phyloP scores from a whole-genome alignment of 1,284 basidiomycete genomes.

The Trametes hirsuta region DNA sequence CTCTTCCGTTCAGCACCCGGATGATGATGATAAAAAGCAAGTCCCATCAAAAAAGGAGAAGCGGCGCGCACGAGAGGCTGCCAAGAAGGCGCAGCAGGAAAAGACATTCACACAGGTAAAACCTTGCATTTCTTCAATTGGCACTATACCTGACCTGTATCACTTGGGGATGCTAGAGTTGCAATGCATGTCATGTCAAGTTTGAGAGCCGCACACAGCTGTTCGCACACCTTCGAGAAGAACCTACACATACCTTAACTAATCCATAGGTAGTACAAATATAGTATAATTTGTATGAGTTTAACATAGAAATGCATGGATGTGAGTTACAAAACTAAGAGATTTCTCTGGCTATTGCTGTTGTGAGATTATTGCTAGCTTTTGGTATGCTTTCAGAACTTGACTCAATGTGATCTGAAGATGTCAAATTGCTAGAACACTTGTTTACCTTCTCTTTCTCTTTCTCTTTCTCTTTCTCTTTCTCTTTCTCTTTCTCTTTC shows the following conservation, averaged over 20 bases:
- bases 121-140: neutral
- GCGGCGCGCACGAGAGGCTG: constrained; percentile 76
- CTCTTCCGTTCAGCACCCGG: neutral
- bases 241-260: constrained; percentile 71
- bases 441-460: too few relatives aligned
- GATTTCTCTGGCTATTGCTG: too few relatives aligned
- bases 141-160: neutral
- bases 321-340: too few relatives aligned
- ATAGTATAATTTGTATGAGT: neutral
- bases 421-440: too few relatives aligned
- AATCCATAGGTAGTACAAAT: constrained; percentile 18
- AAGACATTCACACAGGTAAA: constrained; percentile 32
- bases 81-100: constrained; percentile 62
- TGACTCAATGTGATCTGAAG: too few relatives aligned
- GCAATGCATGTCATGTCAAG: constrained; percentile 70
- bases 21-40: constrained; percentile 21
- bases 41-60: constrained; percentile 82
- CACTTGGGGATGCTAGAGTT: constrained; percentile 42
- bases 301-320: neutral
- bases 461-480: too few relatives aligned
- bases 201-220: constrained; percentile 82
- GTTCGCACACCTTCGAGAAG: constrained; percentile 76
- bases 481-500: too few relatives aligned
- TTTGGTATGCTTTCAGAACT: too few relatives aligned
- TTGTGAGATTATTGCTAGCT: too few relatives aligned